phyloP scores from a whole-genome alignment of 768 basidiomycete species.

The Artomyces pyxidatus region DNA sequence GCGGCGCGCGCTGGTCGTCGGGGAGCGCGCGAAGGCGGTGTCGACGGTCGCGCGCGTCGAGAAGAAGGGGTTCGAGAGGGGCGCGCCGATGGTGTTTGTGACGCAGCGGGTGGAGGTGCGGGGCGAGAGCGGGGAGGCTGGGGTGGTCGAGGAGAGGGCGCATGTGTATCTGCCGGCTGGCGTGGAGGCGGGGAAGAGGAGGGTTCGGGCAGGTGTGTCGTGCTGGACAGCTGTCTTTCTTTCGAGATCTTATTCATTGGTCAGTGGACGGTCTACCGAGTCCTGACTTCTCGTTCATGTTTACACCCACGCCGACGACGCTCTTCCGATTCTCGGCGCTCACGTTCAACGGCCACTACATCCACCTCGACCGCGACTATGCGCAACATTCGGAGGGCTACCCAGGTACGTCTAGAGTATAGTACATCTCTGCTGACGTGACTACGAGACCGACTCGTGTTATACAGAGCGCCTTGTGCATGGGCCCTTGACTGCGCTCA shows the following conservation, averaged over 20 bases:
- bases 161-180: constrained; percentile 53
- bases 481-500: constrained; percentile 72
- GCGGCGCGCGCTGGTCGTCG: constrained; percentile 48
- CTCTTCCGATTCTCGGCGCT: constrained; percentile 83
- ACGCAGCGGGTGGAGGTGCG: constrained; percentile 52
- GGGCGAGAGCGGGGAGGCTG: constrained; percentile 29
- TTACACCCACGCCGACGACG: constrained; percentile 59
- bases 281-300: constrained; percentile 55
- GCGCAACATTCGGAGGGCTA: constrained; percentile 63
- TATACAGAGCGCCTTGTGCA: constrained; percentile 74
- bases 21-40: constrained; percentile 39
- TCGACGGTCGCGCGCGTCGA: constrained; percentile 42
- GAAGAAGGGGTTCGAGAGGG: constrained; percentile 59
- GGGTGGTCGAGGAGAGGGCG: constrained; percentile 50
- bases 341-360: constrained; percentile 79
- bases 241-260: not conserved
- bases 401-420: constrained; percentile 38
- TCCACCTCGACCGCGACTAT: constrained; percentile 76
- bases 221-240: not conserved
- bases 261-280: constrained; percentile 45
- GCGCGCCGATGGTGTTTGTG: constrained; percentile 67
- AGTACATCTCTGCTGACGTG: not conserved
- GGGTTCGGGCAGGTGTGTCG: constrained; percentile 35
- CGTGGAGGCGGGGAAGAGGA: constrained; percentile 23
- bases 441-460: not conserved